These are phyloP conservation scores for Gloeopeniophorella convolvens DNA, from an alignment of 768 basidiomycete species.

Conservation along the genomic window DNA sequence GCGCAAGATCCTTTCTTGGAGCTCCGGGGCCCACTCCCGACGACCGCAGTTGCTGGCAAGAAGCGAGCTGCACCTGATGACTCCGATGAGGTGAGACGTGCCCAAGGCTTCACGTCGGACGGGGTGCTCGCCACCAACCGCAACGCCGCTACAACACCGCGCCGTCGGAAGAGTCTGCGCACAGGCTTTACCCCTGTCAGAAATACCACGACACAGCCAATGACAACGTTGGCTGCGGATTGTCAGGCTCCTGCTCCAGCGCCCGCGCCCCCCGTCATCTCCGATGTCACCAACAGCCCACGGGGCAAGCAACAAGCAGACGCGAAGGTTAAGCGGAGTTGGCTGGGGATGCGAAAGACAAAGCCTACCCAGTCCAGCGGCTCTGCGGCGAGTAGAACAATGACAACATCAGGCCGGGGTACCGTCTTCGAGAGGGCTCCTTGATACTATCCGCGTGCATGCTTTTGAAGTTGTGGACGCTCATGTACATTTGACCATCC, in stretches of 20 bases:
- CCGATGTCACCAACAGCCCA: conserved; percentile 67
- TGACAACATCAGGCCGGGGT: conserved; percentile 4
- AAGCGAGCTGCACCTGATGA: conserved; percentile 76
- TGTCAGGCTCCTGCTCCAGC: conserved; percentile 49
- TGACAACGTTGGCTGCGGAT: conserved; percentile 29
- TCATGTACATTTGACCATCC: not conserved
- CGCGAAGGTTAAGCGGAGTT: conserved; percentile 12
- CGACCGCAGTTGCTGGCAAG: conserved; percentile 43
- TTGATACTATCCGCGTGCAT: not conserved
- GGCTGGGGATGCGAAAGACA: conserved; percentile 11
- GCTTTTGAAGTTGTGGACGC: not conserved
- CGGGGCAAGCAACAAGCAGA: conserved; percentile 6
- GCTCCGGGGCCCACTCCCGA: conserved; percentile 22
- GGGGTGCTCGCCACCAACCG: conserved; percentile 34
- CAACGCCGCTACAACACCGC: conserved; percentile 44
- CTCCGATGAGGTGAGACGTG: conserved; percentile 55
- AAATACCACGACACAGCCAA: conserved; percentile 38
- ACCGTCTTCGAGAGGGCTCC: conserved; percentile 7
- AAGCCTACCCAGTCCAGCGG: conserved; percentile 5
- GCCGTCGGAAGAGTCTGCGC: conserved; percentile 54
- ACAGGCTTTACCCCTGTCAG: conserved; percentile 72
- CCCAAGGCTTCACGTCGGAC: conserved; percentile 59
- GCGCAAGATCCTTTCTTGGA: not conserved
- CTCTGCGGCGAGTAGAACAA: not conserved
- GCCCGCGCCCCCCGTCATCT: conserved; percentile 32